Base-by-base conservation (phyloP, 2,329 filamentous ascomycete genomes). In the Zopfia rhizophila region DNA sequence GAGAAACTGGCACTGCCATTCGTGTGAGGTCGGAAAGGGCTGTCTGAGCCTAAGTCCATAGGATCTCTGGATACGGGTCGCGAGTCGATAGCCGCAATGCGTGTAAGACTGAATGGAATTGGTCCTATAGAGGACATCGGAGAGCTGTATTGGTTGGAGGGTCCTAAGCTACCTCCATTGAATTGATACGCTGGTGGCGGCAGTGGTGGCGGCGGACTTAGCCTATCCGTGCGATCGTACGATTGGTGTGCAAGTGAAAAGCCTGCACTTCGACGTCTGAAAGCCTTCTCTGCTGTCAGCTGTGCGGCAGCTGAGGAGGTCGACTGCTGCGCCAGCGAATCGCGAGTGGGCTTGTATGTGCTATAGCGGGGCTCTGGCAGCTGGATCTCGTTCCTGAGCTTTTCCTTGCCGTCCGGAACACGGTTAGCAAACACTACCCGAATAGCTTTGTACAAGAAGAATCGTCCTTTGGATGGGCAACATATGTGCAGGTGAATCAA, bases 371-470 rank as follows among this genome's bases (percentile, higher is more conserved):
- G 94, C 58, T 97, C 91, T 0, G 93, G 93, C 48, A 89, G 81
- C 25, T 94, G 91, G 4, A 93, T 87, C 68, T 99, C 94, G 63
- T 95, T 97, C 22, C 87, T 82, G 27, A 99, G 79, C 65, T 88
- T 93, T 72, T 97, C 93, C 67, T 97, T 96, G 28, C 91, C 93
- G 60, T 97, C 94, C 0, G 94, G 93, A 0, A 97, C 93, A 18
- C 94, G 85, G 66, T 97, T 97, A 41, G 94, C 94, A 68, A 99
- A 99, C 3, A 99, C 93, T 24, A 97, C 90, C 11, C 94, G 86
- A 47, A 97, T 89, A 60, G 85, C 91, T 62, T 94, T 95, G 76
- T 97, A 94, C 5, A 99, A 78, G 61, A 91, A 97, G 69, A 87
- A 96, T 10, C 92, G 85, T 5, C 90, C 91, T 53, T 87, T 89